These are phyloP conservation scores for Xylariales sp. DNA, from an alignment of 2,329 filamentous ascomycete genomes.

Conservation along the genomic window DNA sequence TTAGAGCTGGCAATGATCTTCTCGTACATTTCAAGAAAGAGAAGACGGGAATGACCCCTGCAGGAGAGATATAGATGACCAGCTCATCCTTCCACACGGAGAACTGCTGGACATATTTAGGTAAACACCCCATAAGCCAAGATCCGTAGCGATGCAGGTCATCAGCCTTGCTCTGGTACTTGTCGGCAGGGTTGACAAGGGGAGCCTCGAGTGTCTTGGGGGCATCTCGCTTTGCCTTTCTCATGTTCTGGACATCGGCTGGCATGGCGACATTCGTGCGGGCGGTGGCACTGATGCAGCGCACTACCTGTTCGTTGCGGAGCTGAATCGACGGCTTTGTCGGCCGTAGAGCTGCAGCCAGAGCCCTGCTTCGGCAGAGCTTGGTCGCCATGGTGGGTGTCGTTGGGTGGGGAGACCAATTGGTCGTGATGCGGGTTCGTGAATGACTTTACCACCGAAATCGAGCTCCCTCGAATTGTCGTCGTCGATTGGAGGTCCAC, in stretches of 20 bases:
- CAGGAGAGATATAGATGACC: conserved; percentile 84
- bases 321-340: conserved; percentile 35
- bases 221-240: conserved; percentile 55
- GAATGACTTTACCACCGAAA: conserved; percentile 4
- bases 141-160: conserved; percentile 90
- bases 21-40: conserved; percentile 76
- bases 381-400: conserved; percentile 53
- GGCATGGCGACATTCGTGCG: conserved; percentile 49
- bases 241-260: conserved; percentile 62
- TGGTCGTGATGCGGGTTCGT: conserved; percentile 23
- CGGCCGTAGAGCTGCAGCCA: conserved; percentile 53
- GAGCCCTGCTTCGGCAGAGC: conserved; percentile 50
- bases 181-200: conserved; percentile 87
- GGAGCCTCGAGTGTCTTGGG: conserved; percentile 67
- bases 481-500: conserved; percentile 9
- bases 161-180: conserved; percentile 82
- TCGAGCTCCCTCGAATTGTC: conserved; percentile 2
- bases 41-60: conserved; percentile 87
- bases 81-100: conserved; percentile 99
- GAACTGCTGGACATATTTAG: conserved; percentile 98
- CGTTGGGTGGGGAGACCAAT: conserved; percentile 38
- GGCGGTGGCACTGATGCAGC: conserved; percentile 48
- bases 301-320: conserved; percentile 36
- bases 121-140: conserved; percentile 93
- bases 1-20: no score